A percentile compares a stretch with the other conserved stretches of the same genome.
Evolutionary conservation across 371 early-diverging fungal species (phyloP).

Genomic region (Coemansia sp.): DNA sequence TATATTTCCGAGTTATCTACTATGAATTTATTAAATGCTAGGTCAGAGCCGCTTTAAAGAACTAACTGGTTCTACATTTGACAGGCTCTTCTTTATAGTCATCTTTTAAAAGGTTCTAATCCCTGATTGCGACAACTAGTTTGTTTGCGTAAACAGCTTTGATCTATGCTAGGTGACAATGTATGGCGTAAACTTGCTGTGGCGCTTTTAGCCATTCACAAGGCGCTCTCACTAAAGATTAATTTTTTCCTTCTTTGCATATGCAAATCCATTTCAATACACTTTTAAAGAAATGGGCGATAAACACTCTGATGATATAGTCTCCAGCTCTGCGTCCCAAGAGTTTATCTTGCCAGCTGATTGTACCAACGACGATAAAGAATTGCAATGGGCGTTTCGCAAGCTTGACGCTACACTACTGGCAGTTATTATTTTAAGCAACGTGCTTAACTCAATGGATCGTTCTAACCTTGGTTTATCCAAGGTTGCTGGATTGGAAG

Average conservation of each 20-base stretch:
- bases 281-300: background rate
- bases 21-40: no score
- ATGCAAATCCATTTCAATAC: no score
- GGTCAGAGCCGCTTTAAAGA: no score
- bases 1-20: no score
- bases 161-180: background rate
- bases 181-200: no score
- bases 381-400: constrained; percentile 18
- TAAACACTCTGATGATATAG: background rate
- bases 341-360: background rate
- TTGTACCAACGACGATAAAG: no score
- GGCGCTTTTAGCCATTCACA: no score
- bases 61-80: no score
- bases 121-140: no score
- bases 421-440: constrained; percentile 32
- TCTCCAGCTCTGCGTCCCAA: background rate
- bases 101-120: no score
- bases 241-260: background rate
- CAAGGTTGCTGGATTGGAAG: constrained; percentile 22
- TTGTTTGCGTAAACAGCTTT: no score
- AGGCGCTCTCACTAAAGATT: background rate
- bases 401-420: constrained; percentile 45
- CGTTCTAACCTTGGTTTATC: constrained; percentile 46
- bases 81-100: no score
- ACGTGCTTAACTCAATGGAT: constrained; percentile 51